A percentile compares a stretch with the other conserved stretches of the same genome.
Evolutionary conservation across 148 eudicot genomes (phyloP).

Genomic region (Rhododendron williamsianum): DNA sequence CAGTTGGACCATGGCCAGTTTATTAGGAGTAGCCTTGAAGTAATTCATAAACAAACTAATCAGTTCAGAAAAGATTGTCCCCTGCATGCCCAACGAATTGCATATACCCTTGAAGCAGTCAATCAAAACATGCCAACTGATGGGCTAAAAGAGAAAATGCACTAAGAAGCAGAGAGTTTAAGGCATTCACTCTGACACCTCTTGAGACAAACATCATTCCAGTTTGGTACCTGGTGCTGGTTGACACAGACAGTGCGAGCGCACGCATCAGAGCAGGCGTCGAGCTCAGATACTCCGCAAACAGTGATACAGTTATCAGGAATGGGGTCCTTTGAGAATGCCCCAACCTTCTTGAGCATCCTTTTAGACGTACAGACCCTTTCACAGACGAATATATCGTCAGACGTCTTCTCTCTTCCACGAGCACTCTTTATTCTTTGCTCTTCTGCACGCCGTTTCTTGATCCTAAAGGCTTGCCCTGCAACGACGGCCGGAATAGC

Average conservation of each 20-base stretch:
- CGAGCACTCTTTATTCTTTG: slow-evolving; percentile 48
- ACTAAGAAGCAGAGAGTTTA: slow-evolving; percentile 39
- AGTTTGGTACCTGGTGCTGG: slow-evolving; percentile 66
- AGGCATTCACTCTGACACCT: slow-evolving; percentile 65
- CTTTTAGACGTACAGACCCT: slow-evolving; percentile 65
- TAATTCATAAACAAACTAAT: too few relatives aligned
- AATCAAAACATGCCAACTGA: too few relatives aligned
- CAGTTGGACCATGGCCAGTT: too few relatives aligned
- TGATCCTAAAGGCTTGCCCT: slow-evolving; percentile 51
- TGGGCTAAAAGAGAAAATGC: background rate
- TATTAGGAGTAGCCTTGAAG: too few relatives aligned
- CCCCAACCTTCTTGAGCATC: slow-evolving; percentile 61
- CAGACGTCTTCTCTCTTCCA: slow-evolving; percentile 50
- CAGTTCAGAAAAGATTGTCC: too few relatives aligned
- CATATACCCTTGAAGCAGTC: too few relatives aligned
- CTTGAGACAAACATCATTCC: slow-evolving; percentile 58
- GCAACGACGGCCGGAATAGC: slow-evolving; percentile 54
- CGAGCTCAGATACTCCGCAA: slow-evolving; percentile 60
- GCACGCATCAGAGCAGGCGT: slow-evolving; percentile 63
- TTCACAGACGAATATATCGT: slow-evolving; percentile 61
- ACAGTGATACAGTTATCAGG: slow-evolving; percentile 66
- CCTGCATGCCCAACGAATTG: too few relatives aligned
- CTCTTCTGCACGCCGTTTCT: slow-evolving; percentile 55
- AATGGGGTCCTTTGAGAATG: slow-evolving; percentile 62
- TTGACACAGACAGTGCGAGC: slow-evolving; percentile 61